phyloP scores from a whole-genome alignment of 768 basidiomycete species.

The Boletus vermiculosoides region DNA sequence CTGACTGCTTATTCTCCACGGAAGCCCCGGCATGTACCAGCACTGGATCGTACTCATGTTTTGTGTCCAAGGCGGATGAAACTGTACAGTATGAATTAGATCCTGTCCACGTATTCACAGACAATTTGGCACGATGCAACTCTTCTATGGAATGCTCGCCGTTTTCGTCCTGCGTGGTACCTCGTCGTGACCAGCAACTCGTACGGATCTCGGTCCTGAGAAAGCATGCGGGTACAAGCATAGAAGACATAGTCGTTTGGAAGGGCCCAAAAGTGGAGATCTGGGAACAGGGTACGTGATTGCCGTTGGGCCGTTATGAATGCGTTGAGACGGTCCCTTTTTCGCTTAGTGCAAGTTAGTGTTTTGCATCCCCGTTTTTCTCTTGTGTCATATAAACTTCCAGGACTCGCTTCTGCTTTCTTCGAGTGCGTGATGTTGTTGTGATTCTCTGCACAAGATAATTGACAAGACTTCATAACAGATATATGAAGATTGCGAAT shows the following conservation, averaged over 20 bases:
- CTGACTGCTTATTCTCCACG: background rate
- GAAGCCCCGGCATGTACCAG: constrained; percentile 13
- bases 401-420: constrained; percentile 33
- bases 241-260: constrained; percentile 60
- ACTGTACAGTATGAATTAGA: constrained; percentile 51
- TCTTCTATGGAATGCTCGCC: constrained; percentile 36
- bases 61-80: constrained; percentile 33
- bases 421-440: constrained; percentile 49
- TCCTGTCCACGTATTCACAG: constrained; percentile 50
- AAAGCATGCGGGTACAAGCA: background rate
- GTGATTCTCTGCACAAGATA: background rate
- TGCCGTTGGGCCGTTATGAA: background rate
- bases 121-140: constrained; percentile 39
- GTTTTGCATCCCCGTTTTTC: constrained; percentile 40
- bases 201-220: constrained; percentile 51
- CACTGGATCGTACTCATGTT: constrained; percentile 39
- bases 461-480: constrained; percentile 23
- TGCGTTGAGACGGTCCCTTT: background rate
- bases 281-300: constrained; percentile 57
- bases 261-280: constrained; percentile 67
- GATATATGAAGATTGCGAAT: constrained; percentile 64
- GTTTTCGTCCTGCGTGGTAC: constrained; percentile 51
- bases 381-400: constrained; percentile 27
- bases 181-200: constrained; percentile 48
- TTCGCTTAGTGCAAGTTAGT: constrained; percentile 50